Evolutionary conservation across 2,329 filamentous ascomycete species (phyloP).

Genomic region (Colletotrichum godetiae): DNA sequence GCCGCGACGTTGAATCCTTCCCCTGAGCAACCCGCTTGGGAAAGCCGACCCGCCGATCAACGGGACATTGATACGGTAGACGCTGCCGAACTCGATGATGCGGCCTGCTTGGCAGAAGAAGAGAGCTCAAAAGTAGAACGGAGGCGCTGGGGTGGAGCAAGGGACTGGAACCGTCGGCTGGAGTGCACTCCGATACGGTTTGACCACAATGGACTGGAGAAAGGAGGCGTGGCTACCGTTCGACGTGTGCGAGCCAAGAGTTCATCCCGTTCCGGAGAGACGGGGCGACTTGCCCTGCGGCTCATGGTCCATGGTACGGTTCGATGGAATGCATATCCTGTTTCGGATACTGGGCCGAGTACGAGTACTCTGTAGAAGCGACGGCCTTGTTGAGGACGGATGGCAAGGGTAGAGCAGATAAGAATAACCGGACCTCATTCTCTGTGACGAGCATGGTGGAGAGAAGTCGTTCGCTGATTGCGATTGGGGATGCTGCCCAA

Average conservation of each 20-base stretch:
- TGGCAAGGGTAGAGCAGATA: neutral
- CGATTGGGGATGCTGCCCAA: neutral
- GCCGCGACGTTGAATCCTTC: neutral
- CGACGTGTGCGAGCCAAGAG: conserved; percentile 22
- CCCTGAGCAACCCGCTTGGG: conserved; percentile 19
- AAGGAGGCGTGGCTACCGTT: neutral
- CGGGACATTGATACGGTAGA: neutral
- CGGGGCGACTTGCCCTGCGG: neutral
- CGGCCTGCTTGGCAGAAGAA: conserved; percentile 19
- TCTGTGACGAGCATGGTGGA: neutral
- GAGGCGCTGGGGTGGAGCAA: neutral
- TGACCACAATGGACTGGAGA: neutral
- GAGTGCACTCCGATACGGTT: neutral
- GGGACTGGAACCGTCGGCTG: conserved; percentile 15
- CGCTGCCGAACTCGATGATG: conserved; percentile 4
- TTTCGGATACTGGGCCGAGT: neutral
- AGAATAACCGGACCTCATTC: neutral
- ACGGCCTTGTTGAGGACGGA: neutral
- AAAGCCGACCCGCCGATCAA: conserved; percentile 7
- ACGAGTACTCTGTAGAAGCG: neutral
- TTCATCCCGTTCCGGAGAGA: conserved; percentile 16
- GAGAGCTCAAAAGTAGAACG: neutral
- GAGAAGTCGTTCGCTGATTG: neutral
- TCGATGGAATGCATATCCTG: neutral
- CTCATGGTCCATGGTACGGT: neutral